These are phyloP conservation scores for Kalanchoe fedtschenkoi DNA, from an alignment of 164 flowering plant species.

Conservation along the genomic window DNA sequence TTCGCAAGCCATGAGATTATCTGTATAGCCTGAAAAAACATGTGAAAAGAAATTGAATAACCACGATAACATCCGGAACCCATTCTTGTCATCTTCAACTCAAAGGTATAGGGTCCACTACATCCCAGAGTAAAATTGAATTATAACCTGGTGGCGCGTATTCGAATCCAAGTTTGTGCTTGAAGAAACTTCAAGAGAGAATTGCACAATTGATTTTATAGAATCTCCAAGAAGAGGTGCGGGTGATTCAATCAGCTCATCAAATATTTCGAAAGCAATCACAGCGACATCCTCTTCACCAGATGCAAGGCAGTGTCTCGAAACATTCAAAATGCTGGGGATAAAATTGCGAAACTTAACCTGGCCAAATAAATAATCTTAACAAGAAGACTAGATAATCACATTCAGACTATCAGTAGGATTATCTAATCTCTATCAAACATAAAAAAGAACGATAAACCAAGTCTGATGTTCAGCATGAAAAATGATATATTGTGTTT, in stretches of 20 bases:
- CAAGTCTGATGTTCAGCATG: too few species aligned
- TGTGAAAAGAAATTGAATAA: constrained; percentile 10
- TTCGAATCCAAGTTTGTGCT: constrained; percentile 66
- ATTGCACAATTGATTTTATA: constrained; percentile 81
- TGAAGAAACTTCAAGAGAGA: constrained; percentile 95
- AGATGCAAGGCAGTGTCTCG: constrained; percentile 76
- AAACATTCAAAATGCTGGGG: constrained; percentile 83
- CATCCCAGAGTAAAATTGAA: not conserved
- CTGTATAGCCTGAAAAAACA: constrained; percentile 74
- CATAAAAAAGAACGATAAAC: too few species aligned
- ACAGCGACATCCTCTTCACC: constrained; percentile 93
- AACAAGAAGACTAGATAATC: not conserved
- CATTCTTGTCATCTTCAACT: too few species aligned
- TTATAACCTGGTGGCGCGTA: constrained; percentile 82
- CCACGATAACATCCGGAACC: not conserved
- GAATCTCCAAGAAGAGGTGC: constrained; percentile 96
- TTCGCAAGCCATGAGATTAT: constrained; percentile 95
- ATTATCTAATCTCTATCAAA: too few species aligned
- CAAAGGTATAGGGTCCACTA: too few species aligned
- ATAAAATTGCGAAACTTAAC: constrained; percentile 83
- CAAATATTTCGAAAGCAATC: constrained; percentile 95
- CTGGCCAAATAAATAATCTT: constrained; percentile 21
- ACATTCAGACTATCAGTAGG: too few species aligned
- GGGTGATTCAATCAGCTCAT: constrained; percentile 94
- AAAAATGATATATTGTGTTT: too few species aligned